A percentile compares a stretch with the other conserved stretches of the same genome.
Conservation (phyloP, 352 stramenopile genomes). For the Phytophthora chlamydospora region DNA sequence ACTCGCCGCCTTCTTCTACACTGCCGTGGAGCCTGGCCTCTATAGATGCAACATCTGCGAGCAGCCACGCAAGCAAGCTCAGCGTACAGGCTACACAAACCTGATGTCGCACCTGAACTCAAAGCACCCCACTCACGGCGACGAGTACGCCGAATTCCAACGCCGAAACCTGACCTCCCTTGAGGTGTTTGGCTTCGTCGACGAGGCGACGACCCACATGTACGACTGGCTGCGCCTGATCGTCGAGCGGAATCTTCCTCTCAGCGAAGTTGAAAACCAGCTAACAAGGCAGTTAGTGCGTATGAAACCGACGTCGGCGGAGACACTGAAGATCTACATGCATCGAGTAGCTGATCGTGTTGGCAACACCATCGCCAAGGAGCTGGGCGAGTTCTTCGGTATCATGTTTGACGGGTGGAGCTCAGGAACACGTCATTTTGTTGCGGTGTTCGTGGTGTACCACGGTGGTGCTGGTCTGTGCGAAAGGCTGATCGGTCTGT, state of each 20-base stretch:
- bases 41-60: constrained; percentile 29
- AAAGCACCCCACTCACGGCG: constrained; percentile 5
- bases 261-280: constrained; percentile 20
- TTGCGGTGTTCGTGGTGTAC: constrained; percentile 20
- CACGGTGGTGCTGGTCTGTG: background rate
- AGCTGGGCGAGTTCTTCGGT: constrained; percentile 22
- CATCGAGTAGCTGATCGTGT: constrained; percentile 9
- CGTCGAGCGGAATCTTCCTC: constrained; percentile 18
- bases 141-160: constrained; percentile 17
- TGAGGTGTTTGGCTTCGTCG: constrained; percentile 25
- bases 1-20: constrained; percentile 26
- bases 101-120: constrained; percentile 13
- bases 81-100: constrained; percentile 18
- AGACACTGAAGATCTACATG: constrained; percentile 16
- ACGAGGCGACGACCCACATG: constrained; percentile 23
- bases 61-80: constrained; percentile 23
- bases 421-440: constrained; percentile 10
- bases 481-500: constrained; percentile 15
- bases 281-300: constrained; percentile 16
- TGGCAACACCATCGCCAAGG: constrained; percentile 3
- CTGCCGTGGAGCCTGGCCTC: constrained; percentile 7
- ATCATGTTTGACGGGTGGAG: constrained; percentile 31
- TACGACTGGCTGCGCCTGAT: constrained; percentile 23
- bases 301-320: constrained; percentile 7
- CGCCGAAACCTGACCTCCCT: constrained; percentile 15